Conservation (phyloP, 805 yeast species). For the Wickerhamiella galacta region DNA sequence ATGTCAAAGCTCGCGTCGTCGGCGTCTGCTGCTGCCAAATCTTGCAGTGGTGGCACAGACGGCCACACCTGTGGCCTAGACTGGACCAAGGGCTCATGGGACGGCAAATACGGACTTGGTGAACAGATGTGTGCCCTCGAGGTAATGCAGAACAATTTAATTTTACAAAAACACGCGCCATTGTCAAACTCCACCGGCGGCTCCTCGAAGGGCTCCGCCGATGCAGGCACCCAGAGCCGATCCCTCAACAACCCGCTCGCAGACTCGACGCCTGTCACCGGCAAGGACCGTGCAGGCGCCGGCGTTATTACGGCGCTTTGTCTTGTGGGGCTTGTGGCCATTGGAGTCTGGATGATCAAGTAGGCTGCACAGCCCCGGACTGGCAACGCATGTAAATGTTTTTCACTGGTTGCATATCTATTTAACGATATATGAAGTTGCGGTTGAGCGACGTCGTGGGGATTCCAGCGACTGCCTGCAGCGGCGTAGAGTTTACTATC, state of each 20-base stretch:
- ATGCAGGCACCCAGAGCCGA: slow-evolving; percentile 40
- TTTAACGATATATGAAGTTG: no score
- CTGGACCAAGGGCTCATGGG: slow-evolving; percentile 51
- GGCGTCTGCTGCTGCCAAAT: slow-evolving; percentile 54
- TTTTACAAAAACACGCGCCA: slow-evolving; percentile 33
- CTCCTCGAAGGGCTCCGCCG: slow-evolving; percentile 45
- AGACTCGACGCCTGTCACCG: slow-evolving; percentile 27
- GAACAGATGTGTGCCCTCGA: slow-evolving; percentile 74
- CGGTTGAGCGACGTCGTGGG: no score
- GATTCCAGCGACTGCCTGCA: no score
- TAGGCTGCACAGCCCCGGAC: no score
- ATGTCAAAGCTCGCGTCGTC: slow-evolving; percentile 31
- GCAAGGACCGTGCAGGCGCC: slow-evolving; percentile 74
- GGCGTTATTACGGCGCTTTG: slow-evolving; percentile 71
- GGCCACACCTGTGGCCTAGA: slow-evolving; percentile 67
- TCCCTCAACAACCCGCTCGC: slow-evolving; percentile 9
- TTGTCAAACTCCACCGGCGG: slow-evolving; percentile 52
- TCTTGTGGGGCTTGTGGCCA: slow-evolving; percentile 40
- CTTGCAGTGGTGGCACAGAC: slow-evolving; percentile 70
- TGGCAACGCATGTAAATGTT: no score
- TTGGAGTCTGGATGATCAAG: slow-evolving; percentile 58
- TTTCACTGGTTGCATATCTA: no score
- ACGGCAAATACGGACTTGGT: slow-evolving; percentile 58
- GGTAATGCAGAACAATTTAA: slow-evolving; percentile 32
- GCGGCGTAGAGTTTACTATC: no score